Evolutionary conservation across 2,329 filamentous ascomycete species (phyloP).

Genomic region (Cyanodermella asteris): DNA sequence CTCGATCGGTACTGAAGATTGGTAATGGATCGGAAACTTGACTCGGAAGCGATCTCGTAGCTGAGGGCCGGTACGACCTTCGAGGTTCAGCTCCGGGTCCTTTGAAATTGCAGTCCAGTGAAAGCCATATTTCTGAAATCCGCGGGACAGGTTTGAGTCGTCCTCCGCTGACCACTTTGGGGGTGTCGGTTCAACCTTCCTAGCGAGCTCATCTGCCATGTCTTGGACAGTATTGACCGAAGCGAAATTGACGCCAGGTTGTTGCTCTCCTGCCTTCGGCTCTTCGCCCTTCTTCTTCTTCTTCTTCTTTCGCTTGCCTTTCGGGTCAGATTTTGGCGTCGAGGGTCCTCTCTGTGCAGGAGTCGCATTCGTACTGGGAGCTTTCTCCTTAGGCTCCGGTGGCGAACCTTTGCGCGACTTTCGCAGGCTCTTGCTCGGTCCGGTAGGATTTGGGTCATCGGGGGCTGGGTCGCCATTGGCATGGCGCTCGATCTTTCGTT

Average conservation of each 20-base stretch:
- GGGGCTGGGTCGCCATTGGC: not conserved
- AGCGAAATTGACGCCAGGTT: not conserved
- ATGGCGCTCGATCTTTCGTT: not conserved
- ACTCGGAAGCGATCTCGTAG: constrained; percentile 40
- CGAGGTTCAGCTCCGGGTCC: constrained; percentile 29
- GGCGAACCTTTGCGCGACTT: no score
- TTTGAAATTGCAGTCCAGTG: constrained; percentile 38
- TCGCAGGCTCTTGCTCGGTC: no score
- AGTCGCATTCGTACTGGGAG: not conserved
- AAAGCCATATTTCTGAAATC: constrained; percentile 35
- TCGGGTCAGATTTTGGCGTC: no score
- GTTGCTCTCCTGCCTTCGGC: not conserved
- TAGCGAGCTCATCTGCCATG: constrained; percentile 1
- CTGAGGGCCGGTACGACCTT: constrained; percentile 32
- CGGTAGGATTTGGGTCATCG: constrained; percentile 4
- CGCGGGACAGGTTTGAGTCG: constrained; percentile 34
- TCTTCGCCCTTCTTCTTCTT: not conserved
- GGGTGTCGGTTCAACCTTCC: constrained; percentile 1
- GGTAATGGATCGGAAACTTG: no score
- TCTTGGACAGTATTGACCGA: constrained; percentile 1
- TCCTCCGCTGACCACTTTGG: constrained; percentile 29
- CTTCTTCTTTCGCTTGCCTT: no score
- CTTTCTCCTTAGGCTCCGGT: constrained; percentile 2
- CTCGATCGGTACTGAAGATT: no score
- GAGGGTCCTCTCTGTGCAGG: not conserved